phyloP scores from a whole-genome alignment of 2,329 filamentous ascomycete species.

The Alternaria arbusti region DNA sequence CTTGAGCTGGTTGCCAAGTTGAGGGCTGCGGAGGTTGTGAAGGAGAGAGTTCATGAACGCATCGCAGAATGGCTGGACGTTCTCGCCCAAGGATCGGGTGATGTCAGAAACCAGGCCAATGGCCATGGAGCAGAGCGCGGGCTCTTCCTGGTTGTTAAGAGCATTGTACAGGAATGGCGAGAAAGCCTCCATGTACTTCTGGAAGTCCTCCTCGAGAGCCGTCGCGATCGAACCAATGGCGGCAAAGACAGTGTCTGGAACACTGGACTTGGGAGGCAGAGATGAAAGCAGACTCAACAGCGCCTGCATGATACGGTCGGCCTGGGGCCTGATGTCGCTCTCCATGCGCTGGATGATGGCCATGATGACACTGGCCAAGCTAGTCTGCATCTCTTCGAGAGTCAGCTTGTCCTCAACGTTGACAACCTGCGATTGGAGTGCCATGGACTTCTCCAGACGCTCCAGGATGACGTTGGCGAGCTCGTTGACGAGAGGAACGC shows the following conservation, averaged over 20 bases:
- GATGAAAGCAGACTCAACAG: constrained; percentile 80
- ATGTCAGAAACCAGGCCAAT: constrained; percentile 98
- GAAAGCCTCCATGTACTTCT: constrained; percentile 98
- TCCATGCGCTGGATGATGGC: constrained; percentile 91
- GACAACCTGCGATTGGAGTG: constrained; percentile 90
- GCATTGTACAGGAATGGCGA: constrained; percentile 91
- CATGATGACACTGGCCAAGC: constrained; percentile 87
- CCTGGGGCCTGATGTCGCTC: constrained; percentile 86
- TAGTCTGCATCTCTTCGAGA: constrained; percentile 97
- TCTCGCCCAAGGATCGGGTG: constrained; percentile 85
- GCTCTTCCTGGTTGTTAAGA: constrained; percentile 93
- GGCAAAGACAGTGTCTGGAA: constrained; percentile 92
- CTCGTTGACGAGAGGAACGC: constrained; percentile 77
- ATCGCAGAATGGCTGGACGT: constrained; percentile 94
- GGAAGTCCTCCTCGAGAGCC: constrained; percentile 88
- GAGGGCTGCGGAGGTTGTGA: constrained; percentile 86
- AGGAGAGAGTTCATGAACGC: constrained; percentile 98
- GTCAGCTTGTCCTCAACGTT: constrained; percentile 96
- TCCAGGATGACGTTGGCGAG: constrained; percentile 89
- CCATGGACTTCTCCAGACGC: constrained; percentile 86
- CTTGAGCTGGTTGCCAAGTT: constrained; percentile 95
- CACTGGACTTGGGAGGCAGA: constrained; percentile 84
- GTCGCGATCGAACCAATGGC: constrained; percentile 91
- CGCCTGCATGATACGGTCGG: constrained; percentile 92
- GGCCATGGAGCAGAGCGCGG: constrained; percentile 92